Percentiles rank a stretch among this genome's conserved stretches.
Conservation (phyloP, 2,329 filamentous ascomycete species). For the Cladosporium sp. region DNA sequence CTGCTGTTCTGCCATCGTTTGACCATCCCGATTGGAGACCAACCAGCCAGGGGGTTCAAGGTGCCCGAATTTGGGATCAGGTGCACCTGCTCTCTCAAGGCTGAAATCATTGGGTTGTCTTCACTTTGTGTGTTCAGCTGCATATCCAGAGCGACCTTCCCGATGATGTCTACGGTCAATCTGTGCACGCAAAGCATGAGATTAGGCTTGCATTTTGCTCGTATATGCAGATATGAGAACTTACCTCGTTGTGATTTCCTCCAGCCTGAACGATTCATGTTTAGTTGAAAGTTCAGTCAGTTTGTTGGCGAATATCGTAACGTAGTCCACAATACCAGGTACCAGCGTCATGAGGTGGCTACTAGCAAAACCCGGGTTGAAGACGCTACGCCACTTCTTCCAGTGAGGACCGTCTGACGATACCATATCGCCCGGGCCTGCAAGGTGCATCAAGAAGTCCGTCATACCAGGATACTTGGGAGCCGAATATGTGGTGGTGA, state of each 20-base stretch:
- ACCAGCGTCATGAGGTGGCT: slow-evolving; percentile 43
- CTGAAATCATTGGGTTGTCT: slow-evolving; percentile 39
- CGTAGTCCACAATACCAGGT: slow-evolving; percentile 40
- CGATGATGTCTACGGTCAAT: slow-evolving; percentile 46
- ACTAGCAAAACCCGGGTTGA: slow-evolving; percentile 46
- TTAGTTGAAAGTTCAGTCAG: slow-evolving; percentile 38
- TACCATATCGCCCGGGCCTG: slow-evolving; percentile 28
- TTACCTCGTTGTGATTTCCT: slow-evolving; percentile 39
- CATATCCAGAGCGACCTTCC: slow-evolving; percentile 41
- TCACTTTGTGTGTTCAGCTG: slow-evolving; percentile 39
- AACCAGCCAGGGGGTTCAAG: slow-evolving; percentile 23
- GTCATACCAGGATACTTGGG: slow-evolving; percentile 21
- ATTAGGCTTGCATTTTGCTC: neutral
- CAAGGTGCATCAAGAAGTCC: slow-evolving; percentile 23
- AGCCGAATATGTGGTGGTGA: slow-evolving; percentile 22
- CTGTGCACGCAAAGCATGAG: slow-evolving; percentile 11
- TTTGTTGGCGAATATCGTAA: slow-evolving; percentile 35
- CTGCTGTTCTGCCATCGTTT: slow-evolving; percentile 27
- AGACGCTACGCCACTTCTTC: slow-evolving; percentile 47
- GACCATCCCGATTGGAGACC: slow-evolving; percentile 25
- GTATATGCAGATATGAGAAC: neutral
- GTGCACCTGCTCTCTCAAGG: slow-evolving; percentile 36
- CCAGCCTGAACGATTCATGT: slow-evolving; percentile 42
- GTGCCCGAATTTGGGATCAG: slow-evolving; percentile 25
- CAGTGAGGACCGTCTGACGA: slow-evolving; percentile 39